phyloP scores from a whole-genome alignment of 2,329 filamentous ascomycete species.

The Fusarium duplospermum region DNA sequence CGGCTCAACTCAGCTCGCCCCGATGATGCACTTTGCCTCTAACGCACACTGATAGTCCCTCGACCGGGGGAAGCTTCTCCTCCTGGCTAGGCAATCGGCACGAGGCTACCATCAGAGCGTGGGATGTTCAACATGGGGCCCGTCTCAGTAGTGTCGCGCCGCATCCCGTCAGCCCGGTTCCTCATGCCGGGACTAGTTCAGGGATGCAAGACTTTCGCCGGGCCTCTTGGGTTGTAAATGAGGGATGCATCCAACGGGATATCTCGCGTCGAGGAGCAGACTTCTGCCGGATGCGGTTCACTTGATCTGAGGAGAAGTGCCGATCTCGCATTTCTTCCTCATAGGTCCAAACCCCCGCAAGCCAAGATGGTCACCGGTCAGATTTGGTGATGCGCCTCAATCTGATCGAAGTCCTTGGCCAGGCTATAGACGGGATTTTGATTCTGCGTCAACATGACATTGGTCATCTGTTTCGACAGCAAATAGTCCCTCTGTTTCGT shows the following conservation, averaged over 20 bases:
- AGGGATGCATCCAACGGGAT: slow-evolving; percentile 9
- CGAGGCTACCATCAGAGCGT: neutral
- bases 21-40: slow-evolving; percentile 33
- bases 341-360: slow-evolving; percentile 19
- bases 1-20: neutral
- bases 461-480: neutral
- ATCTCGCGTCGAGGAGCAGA: neutral
- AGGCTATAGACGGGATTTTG: neutral
- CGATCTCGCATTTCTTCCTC: slow-evolving; percentile 33
- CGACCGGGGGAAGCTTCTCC: slow-evolving; percentile 10
- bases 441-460: neutral
- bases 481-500: neutral
- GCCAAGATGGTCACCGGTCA: slow-evolving; percentile 20
- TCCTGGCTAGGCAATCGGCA: slow-evolving; percentile 20
- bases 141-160: slow-evolving; percentile 1
- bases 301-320: slow-evolving; percentile 26
- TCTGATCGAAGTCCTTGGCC: slow-evolving; percentile 5
- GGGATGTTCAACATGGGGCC: slow-evolving; percentile 25
- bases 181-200: neutral
- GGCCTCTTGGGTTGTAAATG: slow-evolving; percentile 1
- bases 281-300: slow-evolving; percentile 12
- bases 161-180: slow-evolving; percentile 34
- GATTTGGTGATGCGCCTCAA: slow-evolving; percentile 18
- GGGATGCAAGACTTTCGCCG: neutral
- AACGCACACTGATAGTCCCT: neutral